Conservation (phyloP, 2,329 filamentous ascomycete genomes). For the Paecilomyces formosus region DNA sequence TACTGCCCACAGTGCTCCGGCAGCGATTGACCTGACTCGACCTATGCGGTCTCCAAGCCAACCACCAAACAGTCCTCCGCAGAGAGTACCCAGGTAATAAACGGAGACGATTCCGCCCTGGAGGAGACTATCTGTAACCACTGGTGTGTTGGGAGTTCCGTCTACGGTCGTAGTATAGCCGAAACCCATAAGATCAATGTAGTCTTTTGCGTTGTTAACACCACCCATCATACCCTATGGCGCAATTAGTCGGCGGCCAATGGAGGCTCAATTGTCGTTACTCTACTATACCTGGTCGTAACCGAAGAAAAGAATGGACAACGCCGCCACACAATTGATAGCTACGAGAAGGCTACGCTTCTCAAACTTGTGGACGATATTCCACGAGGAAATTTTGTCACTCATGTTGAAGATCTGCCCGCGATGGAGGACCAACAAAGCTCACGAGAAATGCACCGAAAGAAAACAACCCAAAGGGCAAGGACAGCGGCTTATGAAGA, state of each 20-base stretch:
- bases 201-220: slow-evolving; percentile 59
- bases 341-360: slow-evolving; percentile 51
- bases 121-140: slow-evolving; percentile 52
- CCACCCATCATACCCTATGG: slow-evolving; percentile 48
- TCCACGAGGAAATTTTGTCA: slow-evolving; percentile 34
- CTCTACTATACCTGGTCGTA: slow-evolving; percentile 38
- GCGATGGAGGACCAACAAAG: background rate
- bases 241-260: background rate
- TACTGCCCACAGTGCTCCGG: slow-evolving; percentile 51
- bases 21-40: slow-evolving; percentile 56
- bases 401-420: slow-evolving; percentile 18
- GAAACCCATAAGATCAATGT: slow-evolving; percentile 58
- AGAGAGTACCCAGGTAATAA: slow-evolving; percentile 54
- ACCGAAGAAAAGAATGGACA: slow-evolving; percentile 64
- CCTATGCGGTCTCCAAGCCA: slow-evolving; percentile 58
- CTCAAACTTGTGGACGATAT: slow-evolving; percentile 48
- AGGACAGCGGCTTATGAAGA: background rate
- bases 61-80: slow-evolving; percentile 57
- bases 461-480: background rate
- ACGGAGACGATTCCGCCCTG: slow-evolving; percentile 57
- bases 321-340: slow-evolving; percentile 55
- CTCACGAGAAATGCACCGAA: background rate
- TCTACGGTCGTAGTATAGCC: slow-evolving; percentile 49
- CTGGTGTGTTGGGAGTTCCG: slow-evolving; percentile 36
- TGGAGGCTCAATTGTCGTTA: background rate